Evolutionary conservation across 495 filamentous ascomycete species (phyloP), one percentile per base, ranked within the genome.

Genomic region (Aspergillus sparsus): DNA sequence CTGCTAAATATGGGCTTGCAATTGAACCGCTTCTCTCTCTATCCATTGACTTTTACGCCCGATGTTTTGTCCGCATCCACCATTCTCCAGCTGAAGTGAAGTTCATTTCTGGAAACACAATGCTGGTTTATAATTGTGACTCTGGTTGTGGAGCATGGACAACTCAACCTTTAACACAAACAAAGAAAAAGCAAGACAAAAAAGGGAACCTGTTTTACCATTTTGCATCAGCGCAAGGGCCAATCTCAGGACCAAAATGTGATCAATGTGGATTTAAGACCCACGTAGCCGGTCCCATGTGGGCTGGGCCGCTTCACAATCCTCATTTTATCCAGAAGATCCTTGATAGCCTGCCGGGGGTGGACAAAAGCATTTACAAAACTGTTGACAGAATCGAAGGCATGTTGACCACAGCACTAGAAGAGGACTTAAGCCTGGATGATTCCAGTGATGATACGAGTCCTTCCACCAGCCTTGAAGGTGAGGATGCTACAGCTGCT

Each of bases 21-120:
- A 91, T 97, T 57, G 94, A 99, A 69, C 94, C 94, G 0, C 78
- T 97, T 0, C 80, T 99, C 12, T 96, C 91, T 13, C 82, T 99
- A 7, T 95, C 89, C 16, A 94, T 98, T 55, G 94, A 99, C 71
- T 99, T 91, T 70, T 99, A 99, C 69, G 82, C 84, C n/a, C 84
- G 95, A 46, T 78, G 97, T 1, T 99, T 98, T 68, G 87, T 99
- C 56, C 87, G 90, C 1, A 79, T 99, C 34, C 79, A 83, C 57
- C 89, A 83, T 49, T 91, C 89, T 2, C 87, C 92, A 0, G 85
- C 84, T 0, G 85, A 91, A 57, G 93, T 97, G 55, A 99, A 99
- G 68, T 91, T 92, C 56, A 80, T 90, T 12, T 88, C 89, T 3
- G 87, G 90, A 16, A 97, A 91, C 68, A 95, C 89, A 0, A 97